Conservation (phyloP, 2,329 filamentous ascomycete genomes). For the Chaetomium globosum region DNA sequence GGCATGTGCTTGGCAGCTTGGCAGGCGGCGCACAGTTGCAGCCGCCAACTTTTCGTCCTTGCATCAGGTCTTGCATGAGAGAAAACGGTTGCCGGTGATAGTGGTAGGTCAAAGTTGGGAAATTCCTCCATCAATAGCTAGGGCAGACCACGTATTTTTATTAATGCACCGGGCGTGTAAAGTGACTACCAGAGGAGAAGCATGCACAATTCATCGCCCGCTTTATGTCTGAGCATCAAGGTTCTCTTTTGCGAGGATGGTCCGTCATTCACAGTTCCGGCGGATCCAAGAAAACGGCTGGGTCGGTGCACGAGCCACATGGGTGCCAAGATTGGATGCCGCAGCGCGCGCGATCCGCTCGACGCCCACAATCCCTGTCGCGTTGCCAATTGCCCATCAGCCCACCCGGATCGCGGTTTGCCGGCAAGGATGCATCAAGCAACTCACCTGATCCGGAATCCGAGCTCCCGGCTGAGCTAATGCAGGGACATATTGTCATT, state of each 20-base stretch:
- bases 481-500: not conserved
- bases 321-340: constrained; percentile 10
- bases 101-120: too few species aligned
- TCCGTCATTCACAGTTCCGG: not conserved
- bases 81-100: too few species aligned
- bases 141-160: too few species aligned
- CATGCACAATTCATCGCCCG: not conserved
- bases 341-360: constrained; percentile 5
- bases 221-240: not conserved
- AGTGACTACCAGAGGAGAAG: not conserved
- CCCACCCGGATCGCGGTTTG: constrained; percentile 24
- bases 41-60: not conserved
- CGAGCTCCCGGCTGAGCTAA: constrained; percentile 10
- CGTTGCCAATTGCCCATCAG: constrained; percentile 16
- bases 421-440: constrained; percentile 19
- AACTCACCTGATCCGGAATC: constrained; percentile 22
- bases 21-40: constrained; percentile 9
- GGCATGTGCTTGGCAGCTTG: constrained; percentile 22
- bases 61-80: not conserved
- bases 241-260: not conserved
- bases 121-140: too few species aligned
- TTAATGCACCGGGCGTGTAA: too few species aligned
- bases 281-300: not conserved
- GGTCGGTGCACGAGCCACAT: not conserved
- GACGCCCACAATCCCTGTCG: constrained; percentile 14